These are phyloP conservation scores for Hypocreales sp. DNA, from an alignment of 2,329 filamentous ascomycete genomes.

Conservation along the genomic window DNA sequence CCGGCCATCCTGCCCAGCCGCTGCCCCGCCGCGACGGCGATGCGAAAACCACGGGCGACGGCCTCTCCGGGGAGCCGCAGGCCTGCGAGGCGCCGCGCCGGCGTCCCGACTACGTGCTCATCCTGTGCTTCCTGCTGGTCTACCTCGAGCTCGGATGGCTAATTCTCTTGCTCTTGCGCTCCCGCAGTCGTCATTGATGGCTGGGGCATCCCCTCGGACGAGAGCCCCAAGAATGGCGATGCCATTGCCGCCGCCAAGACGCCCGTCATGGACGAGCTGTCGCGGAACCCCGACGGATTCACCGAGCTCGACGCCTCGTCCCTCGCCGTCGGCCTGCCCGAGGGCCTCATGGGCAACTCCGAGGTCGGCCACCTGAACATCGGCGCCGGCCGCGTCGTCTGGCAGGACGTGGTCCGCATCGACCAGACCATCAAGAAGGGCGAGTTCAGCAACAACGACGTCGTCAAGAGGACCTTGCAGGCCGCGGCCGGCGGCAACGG, in stretches of 20 bases:
- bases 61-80: slow-evolving; percentile 2
- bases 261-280: slow-evolving; percentile 87
- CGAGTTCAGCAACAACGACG: slow-evolving; percentile 60
- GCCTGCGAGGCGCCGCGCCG: slow-evolving; percentile 3
- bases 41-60: slow-evolving; percentile 2
- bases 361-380: slow-evolving; percentile 99
- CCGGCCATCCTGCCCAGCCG: slow-evolving; percentile 12
- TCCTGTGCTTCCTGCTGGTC: slow-evolving; percentile 34
- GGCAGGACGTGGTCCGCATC: slow-evolving; percentile 96
- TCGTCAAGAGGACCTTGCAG: slow-evolving; percentile 63
- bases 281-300: slow-evolving; percentile 67
- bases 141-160: slow-evolving; percentile 44
- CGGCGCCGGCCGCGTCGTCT: slow-evolving; percentile 90
- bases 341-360: slow-evolving; percentile 97
- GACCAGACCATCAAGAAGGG: slow-evolving; percentile 82
- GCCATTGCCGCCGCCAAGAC: slow-evolving; percentile 90
- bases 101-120: slow-evolving; percentile 23
- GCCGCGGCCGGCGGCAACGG: slow-evolving; percentile 78
- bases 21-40: slow-evolving; percentile 8
- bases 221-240: slow-evolving; percentile 78
- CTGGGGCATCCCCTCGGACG: slow-evolving; percentile 76
- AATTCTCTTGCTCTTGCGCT: slow-evolving; percentile 37
- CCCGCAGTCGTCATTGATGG: slow-evolving; percentile 90
- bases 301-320: slow-evolving; percentile 92
- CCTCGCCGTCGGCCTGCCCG: slow-evolving; percentile 84